These are phyloP conservation scores for Globisporangium takayamanum DNA, from an alignment of 352 stramenopile species.

Conservation along the genomic window DNA sequence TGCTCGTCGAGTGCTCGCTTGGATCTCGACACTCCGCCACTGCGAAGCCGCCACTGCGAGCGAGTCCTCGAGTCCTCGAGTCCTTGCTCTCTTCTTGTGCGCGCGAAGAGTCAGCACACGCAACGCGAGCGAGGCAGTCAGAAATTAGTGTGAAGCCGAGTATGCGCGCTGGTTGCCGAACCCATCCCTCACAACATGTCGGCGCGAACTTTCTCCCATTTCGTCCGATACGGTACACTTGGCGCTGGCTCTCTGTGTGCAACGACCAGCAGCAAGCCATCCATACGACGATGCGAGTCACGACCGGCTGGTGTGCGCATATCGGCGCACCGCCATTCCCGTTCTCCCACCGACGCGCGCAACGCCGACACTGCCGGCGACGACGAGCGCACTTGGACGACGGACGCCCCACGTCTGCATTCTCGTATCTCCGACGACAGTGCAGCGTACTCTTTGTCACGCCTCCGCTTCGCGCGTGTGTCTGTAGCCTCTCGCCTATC, in stretches of 20 bases:
- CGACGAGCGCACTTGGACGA: neutral
- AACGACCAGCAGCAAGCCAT: neutral
- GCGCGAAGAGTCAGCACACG: no score
- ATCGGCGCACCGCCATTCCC: constrained; percentile 3
- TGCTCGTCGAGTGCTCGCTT: no score
- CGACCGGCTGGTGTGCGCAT: no score
- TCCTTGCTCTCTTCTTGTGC: no score
- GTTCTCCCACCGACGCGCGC: neutral
- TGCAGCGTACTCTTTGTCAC: constrained; percentile 1
- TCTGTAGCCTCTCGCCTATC: neutral
- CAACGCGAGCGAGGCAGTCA: neutral
- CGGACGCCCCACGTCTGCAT: constrained; percentile 10
- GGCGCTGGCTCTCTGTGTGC: neutral
- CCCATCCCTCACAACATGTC: neutral
- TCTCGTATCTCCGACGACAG: constrained; percentile 4
- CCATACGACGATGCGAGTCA: neutral
- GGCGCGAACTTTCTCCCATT: no score
- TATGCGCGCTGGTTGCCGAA: neutral
- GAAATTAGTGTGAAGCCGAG: neutral
- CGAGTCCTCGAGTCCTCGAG: no score
- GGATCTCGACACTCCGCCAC: no score
- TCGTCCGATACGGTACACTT: neutral
- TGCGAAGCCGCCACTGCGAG: no score
- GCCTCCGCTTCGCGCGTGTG: no score
- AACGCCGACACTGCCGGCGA: neutral